Conservation (phyloP, 345 rosid genomes). For the Hirschfeldia incana region DNA sequence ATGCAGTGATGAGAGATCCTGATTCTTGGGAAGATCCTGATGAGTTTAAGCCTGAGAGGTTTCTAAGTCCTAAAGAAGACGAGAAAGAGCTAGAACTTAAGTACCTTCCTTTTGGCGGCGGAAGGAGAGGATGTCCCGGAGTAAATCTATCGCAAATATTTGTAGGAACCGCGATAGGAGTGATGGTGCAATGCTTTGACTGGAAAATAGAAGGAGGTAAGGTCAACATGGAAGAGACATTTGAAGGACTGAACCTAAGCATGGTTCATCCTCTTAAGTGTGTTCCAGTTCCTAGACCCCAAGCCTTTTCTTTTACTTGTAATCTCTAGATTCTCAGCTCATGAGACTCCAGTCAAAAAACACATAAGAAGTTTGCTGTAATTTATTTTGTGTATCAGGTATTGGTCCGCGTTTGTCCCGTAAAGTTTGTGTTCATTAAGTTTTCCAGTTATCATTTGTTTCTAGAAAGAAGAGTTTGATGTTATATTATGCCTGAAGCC, state of each 20-base stretch:
- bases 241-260: not conserved
- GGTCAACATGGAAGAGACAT: not conserved
- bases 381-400: too few relatives aligned
- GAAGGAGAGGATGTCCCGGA: not conserved
- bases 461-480: too few relatives aligned
- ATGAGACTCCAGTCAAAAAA: too few relatives aligned
- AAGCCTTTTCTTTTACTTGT: too few relatives aligned
- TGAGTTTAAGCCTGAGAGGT: not conserved
- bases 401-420: too few relatives aligned
- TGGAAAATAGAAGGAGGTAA: not conserved
- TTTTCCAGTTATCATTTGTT: too few relatives aligned
- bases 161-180: not conserved
- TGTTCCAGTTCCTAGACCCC: not conserved
- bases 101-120: not conserved
- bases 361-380: too few relatives aligned
- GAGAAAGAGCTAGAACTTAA: not conserved
- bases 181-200: not conserved
- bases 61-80: not conserved
- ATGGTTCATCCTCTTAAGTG: not conserved
- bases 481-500: too few relatives aligned
- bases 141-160: not conserved
- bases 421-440: too few relatives aligned
- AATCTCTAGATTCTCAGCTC: too few relatives aligned
- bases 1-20: not conserved
- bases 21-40: not conserved